Conservation (phyloP, 176 grass and related monocot species). For the Carex myosuroides region DNA sequence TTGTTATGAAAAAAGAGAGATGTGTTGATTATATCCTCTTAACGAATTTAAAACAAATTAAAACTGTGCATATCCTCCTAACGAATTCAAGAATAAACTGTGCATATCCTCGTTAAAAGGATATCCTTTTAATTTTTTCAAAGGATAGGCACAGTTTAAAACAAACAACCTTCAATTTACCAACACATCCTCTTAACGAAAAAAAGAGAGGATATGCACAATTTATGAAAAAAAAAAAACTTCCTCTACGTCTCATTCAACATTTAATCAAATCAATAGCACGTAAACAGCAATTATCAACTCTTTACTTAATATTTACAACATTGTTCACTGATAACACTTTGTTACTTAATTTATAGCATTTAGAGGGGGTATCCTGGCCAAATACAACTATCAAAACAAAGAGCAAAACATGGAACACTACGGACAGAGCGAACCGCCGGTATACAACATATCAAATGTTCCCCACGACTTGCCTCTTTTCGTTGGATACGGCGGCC, state of each 20-base stretch:
- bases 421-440: constrained; percentile 46
- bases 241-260: background rate
- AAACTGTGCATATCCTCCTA: no score
- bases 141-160: no score
- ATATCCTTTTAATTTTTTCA: no score
- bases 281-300: background rate
- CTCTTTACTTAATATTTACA: background rate
- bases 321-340: background rate
- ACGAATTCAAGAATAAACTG: no score
- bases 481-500: constrained; percentile 64
- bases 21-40: no score
- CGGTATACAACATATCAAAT: constrained; percentile 42
- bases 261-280: background rate
- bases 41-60: no score
- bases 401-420: constrained; percentile 28
- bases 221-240: no score
- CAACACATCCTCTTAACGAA: no score
- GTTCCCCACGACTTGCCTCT: constrained; percentile 44
- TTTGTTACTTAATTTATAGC: constrained; percentile 27
- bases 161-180: no score
- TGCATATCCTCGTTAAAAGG: no score
- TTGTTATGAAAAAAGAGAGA: background rate
- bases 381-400: constrained; percentile 53
- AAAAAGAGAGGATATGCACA: no score
- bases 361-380: constrained; percentile 42